Percentiles rank a stretch among this genome's conserved stretches.
Evolutionary conservation across 202 grass and related monocot species (phyloP).

Genomic region (Setaria italica): DNA sequence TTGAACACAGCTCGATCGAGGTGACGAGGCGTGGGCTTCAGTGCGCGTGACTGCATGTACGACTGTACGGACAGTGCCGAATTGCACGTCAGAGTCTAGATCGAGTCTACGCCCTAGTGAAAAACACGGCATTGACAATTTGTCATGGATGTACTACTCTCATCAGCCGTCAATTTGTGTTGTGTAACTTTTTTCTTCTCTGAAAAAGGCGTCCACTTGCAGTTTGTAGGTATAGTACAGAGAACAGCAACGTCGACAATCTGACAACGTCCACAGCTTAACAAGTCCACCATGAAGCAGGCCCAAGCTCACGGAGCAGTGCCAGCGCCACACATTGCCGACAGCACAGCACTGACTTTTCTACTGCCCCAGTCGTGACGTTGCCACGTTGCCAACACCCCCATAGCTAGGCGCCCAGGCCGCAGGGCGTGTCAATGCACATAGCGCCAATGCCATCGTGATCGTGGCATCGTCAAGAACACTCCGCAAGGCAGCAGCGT

Average conservation of each 20-base stretch:
- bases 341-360: background rate
- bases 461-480: background rate
- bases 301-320: background rate
- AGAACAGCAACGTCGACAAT: background rate
- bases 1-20: background rate
- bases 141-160: background rate
- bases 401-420: background rate
- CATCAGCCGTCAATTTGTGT: background rate
- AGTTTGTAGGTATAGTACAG: background rate
- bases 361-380: background rate
- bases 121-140: background rate
- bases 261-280: background rate
- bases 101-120: background rate
- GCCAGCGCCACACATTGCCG: background rate
- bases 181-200: background rate
- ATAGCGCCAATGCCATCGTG: background rate
- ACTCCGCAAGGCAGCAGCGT: background rate
- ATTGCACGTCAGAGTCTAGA: background rate
- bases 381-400: background rate
- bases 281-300: background rate
- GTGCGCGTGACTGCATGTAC: background rate
- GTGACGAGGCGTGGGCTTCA: background rate
- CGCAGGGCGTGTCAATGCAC: background rate
- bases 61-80: background rate
- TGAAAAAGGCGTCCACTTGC: slow-evolving; percentile 5